Base-by-base conservation (phyloP, 2,329 filamentous ascomycete genomes). In the Sporothrix brunneoviolacea region DNA sequence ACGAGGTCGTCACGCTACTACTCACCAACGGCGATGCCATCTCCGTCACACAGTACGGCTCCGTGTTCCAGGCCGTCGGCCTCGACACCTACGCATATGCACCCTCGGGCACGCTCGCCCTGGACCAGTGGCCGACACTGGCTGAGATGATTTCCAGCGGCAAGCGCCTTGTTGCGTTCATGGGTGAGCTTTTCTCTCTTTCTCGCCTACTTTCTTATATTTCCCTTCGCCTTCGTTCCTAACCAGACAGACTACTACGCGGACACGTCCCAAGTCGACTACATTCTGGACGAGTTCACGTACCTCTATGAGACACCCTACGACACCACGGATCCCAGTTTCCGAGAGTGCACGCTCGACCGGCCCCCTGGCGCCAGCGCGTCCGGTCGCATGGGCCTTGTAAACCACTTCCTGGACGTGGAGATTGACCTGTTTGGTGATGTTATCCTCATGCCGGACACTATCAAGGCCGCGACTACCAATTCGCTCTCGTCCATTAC, bases 301-400 rank as follows among this genome's bases (percentile, higher is more conserved):
- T 52, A 48, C 41, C 76, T 84, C 57, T 90, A 85, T 70, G 87
- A 91, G 64, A 91, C 85, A 39, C 73, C 77, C 0, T 91, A 77
- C 66, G 80, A 86, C 56, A 80, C 82, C 54, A 77, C 74, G 1
- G 68, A 77, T 44, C 65, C 74, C 0, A 70, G 69, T 15, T 83
- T 86, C 60, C 80, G 81, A 60, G 77, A 75, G 37, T 91, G 87
- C 67, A 69, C 69, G 10, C 72, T 87, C 3, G 74, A 86, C 61
- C 76, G 86, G 8, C 87, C 87, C 0, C 45, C 62, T 0, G 64
- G 63, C 0, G 68, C 65, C 19, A 62, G 68, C 28, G 59, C 70
- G 0, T 58, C 63, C 18, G 64, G 63, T 22, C 67, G 68, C 28
- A 71, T 76, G 71, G 70, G 68, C 48, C 64, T 75, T 37, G 76